A percentile compares a stretch with the other conserved stretches of the same genome.
Conservation (phyloP, 2,329 filamentous ascomycete species). For the Ophiostoma sp. region DNA sequence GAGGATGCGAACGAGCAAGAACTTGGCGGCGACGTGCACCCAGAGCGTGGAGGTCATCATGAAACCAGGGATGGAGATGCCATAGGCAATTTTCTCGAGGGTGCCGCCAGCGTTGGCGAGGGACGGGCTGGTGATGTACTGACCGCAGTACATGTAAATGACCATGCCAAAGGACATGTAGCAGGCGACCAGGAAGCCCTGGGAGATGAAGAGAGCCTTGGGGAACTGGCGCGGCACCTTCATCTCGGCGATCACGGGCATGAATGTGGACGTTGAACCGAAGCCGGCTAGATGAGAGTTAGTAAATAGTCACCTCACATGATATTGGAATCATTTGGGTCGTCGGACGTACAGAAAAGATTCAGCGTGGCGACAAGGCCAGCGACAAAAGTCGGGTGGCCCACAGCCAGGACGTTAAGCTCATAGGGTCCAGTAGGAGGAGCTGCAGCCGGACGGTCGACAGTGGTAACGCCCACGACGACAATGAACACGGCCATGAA, state of each 20-base stretch:
- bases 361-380: conserved; percentile 34
- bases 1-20: conserved; percentile 37
- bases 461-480: conserved; percentile 52
- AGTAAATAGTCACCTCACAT: conserved; percentile 38
- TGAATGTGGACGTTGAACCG: conserved; percentile 60
- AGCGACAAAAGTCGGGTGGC: conserved; percentile 47
- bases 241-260: conserved; percentile 68
- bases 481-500: conserved; percentile 60
- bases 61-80: conserved; percentile 42
- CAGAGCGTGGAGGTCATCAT: conserved; percentile 31
- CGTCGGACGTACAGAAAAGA: conserved; percentile 42
- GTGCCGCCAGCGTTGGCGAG: conserved; percentile 60
- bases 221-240: conserved; percentile 57
- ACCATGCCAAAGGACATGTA: conserved; percentile 40
- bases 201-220: conserved; percentile 57
- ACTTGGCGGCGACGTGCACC: conserved; percentile 27
- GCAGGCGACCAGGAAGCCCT: conserved; percentile 20
- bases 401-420: conserved; percentile 48
- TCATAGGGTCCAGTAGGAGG: conserved; percentile 43
- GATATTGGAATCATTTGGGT: conserved; percentile 43
- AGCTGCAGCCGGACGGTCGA: conserved; percentile 56
- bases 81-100: conserved; percentile 63
- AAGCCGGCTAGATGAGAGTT: conserved; percentile 52
- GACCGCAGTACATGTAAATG: conserved; percentile 60
- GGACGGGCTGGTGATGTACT: conserved; percentile 63